Base-by-base conservation (phyloP, 805 yeast genomes). In the Candida bentonensis region DNA sequence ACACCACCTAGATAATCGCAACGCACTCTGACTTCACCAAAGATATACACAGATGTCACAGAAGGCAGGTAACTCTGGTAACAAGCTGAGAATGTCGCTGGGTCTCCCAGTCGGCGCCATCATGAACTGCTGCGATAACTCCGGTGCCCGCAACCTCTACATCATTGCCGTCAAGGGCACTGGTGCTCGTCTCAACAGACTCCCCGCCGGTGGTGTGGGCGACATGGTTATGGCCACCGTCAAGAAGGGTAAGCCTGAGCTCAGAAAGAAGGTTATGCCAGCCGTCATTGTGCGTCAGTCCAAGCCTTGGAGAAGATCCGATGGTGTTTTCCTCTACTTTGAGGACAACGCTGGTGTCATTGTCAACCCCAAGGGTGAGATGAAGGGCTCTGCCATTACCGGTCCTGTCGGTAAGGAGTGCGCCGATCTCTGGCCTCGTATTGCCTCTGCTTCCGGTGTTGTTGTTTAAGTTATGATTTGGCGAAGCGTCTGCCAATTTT, bases 361-460 rank as follows among this genome's bases (percentile, higher is more conserved):
- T 68, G 98, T 92, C 71, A 92, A 92, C 78, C 98, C 99, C 69
- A 92, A 92, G 92, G 99, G 99, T 79, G 99, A 92, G 76, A 92
- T 94, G 98, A 92, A 92, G 81, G 99, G 99, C 76, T 94, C 98
- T 61, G 99, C 98, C 67, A 92, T 92, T 72, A 94, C 99, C 67
- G 99, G 99, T 73, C 99, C 99, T 67, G 99, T 92, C 68, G 97
- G 96, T 72, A 92, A 92, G 78, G 99, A 92, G 79, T 94, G 98
- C 80, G 98, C 99, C 70, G 99, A 92, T 70, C 83, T 92, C 73
- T 92, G 99, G 99, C 99, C 99, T 72, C 86, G 98, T 79, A 92
- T 92, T 78, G 97, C 99, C 68, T 87, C 96, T 62, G 86, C 86
- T 89, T 92, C 98, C 64, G 98, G 98, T 86, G 98, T 92, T 71